Base-by-base conservation (phyloP, 108 stramenopile genomes). In the Stephanodiscus minutulus region DNA sequence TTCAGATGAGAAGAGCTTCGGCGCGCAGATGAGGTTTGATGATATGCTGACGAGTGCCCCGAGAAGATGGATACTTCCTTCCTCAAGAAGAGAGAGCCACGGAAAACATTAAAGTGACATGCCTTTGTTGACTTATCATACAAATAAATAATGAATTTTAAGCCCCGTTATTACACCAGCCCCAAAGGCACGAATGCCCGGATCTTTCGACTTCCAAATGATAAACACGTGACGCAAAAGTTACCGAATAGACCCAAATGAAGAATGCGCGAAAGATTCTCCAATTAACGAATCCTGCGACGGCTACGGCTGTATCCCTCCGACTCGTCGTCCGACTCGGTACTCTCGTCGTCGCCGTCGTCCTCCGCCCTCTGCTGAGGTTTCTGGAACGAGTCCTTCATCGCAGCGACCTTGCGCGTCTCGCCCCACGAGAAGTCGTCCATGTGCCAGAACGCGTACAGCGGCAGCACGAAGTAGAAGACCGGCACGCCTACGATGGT, bases 361-460 rank as follows among this genome's bases (percentile, higher is more conserved):
- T 47, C 48, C 3, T 31, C 54, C 60, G 21, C 52, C 59, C 37
- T 59, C 1, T 49, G 27, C 29, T 41, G 57, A 7, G 71, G 78
- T 9, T 62, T 72, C 21, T 7, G 3, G 41, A 72, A 79, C 47
- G 25, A 44, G 31, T 79, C 22, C 27, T 62, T 72, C 78, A 79
- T 79, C 8, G 78, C 78, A 62, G 78, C 78, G 61, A 79, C 78
- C 71, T 79, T 79, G 61, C 85, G 81, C 20, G 85, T 86, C 57
- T 77, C 83, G n/a, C 85, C 85, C 85, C 85, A 86, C 0, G 83
- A 83, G 66, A 86, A 83, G 54, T 86, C 85, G 73, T 86, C 85
- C 85, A 86, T 83, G 67, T 86, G 76, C 69, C 76, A 77, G 56
- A 86, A 86, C 17, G 83, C 76, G 47, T 86, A 86, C 41, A 86